These are phyloP conservation scores for Phylloporus sp. DNA, from an alignment of 768 basidiomycete genomes.

Conservation along the genomic window DNA sequence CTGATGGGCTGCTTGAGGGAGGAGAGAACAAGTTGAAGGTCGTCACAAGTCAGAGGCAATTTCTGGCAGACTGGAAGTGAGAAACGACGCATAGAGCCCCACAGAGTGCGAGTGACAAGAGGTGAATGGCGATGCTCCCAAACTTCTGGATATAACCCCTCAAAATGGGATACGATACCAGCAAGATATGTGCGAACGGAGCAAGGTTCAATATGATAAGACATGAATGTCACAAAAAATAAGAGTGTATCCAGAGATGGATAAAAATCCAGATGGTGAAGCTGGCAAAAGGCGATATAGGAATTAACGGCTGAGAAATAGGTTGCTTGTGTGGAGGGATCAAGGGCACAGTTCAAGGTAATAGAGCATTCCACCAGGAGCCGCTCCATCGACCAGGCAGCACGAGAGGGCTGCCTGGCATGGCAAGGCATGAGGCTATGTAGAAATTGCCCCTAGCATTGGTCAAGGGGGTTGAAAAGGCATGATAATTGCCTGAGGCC, in stretches of 20 bases:
- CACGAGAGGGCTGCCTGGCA: background rate
- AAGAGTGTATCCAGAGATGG: background rate
- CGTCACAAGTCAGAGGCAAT: background rate
- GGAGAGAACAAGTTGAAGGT: background rate
- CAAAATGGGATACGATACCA: background rate
- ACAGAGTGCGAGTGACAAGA: background rate
- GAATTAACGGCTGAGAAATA: background rate
- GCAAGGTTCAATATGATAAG: background rate
- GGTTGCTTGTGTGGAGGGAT: background rate
- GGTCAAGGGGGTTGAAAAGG: slow-evolving; percentile 25
- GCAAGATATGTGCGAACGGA: background rate
- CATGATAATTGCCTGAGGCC: background rate
- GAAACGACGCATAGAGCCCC: background rate
- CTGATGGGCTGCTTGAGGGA: background rate
- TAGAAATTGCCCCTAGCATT: slow-evolving; percentile 31
- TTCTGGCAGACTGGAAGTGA: background rate
- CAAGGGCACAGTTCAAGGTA: background rate
- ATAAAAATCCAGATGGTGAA: background rate
- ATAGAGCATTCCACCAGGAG: slow-evolving; percentile 13
- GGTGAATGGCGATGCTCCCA: background rate
- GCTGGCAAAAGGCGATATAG: background rate
- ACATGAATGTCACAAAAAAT: background rate
- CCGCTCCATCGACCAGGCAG: slow-evolving; percentile 8
- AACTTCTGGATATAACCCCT: background rate
- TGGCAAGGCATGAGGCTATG: background rate